Evolutionary conservation across 257 asterid species (phyloP).

Genomic region (Jaltomata sinuosa): DNA sequence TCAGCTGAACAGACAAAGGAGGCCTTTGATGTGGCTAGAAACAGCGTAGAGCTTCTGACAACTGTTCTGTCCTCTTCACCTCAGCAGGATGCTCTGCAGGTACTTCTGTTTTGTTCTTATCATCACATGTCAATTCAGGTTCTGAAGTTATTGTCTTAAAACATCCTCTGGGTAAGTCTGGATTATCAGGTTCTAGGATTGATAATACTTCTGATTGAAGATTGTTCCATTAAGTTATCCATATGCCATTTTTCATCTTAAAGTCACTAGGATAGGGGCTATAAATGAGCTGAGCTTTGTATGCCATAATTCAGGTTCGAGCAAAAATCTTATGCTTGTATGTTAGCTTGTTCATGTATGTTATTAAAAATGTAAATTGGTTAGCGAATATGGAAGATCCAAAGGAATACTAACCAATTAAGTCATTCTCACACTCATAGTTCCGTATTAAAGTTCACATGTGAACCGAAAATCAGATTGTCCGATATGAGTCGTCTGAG

Average conservation of each 20-base stretch:
- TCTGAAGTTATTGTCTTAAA: background rate
- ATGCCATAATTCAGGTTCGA: too few species aligned
- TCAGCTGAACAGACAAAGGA: constrained; percentile 89
- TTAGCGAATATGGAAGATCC: too few species aligned
- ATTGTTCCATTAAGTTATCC: background rate
- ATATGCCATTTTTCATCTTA: background rate
- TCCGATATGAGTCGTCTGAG: background rate
- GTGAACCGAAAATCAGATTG: background rate
- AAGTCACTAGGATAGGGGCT: background rate
- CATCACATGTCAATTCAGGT: background rate
- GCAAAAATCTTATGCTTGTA: background rate
- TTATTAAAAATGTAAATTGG: background rate
- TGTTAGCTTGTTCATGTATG: background rate
- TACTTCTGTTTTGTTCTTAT: constrained; percentile 11
- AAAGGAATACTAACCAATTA: too few species aligned
- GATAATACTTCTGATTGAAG: background rate
- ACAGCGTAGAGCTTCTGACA: constrained; percentile 85
- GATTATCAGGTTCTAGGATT: background rate
- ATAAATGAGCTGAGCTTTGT: background rate
- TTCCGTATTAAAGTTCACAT: background rate
- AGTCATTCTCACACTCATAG: background rate
- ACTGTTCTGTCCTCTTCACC: constrained; percentile 97
- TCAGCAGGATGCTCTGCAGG: constrained; percentile 91
- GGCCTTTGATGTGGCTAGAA: constrained; percentile 94
- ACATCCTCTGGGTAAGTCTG: background rate